A percentile compares a stretch with the other conserved stretches of the same genome.
Evolutionary conservation across 1,139 yeast species (phyloP).

Genomic region (Protomyces lactucae-debilis): DNA sequence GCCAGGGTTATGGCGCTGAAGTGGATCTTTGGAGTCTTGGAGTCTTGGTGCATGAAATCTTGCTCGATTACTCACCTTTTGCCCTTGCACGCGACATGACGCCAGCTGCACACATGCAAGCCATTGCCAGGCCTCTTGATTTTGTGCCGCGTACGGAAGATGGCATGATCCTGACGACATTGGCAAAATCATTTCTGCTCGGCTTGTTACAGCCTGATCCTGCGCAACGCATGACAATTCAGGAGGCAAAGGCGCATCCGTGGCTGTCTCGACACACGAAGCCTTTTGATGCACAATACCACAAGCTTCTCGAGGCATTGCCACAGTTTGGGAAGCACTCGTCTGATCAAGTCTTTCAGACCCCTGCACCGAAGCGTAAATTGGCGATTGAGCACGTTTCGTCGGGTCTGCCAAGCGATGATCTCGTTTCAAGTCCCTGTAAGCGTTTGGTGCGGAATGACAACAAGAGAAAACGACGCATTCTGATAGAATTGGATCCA

Average conservation of each 20-base stretch:
- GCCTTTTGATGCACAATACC: constrained; percentile 35
- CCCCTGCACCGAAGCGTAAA: not conserved
- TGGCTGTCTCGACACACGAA: constrained; percentile 47
- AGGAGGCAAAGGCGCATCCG: constrained; percentile 43
- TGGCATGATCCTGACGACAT: constrained; percentile 24
- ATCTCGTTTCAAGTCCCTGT: not conserved
- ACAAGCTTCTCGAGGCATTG: not conserved
- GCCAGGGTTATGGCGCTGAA: constrained; percentile 49
- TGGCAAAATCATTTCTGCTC: constrained; percentile 43
- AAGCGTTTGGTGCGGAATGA: not conserved
- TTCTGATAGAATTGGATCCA: not conserved
- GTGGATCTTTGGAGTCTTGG: constrained; percentile 51
- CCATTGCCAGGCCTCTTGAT: not conserved
- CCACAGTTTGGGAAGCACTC: not conserved
- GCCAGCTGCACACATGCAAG: not conserved
- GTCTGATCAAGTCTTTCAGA: not conserved
- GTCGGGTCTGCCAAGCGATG: not conserved
- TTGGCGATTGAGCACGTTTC: not conserved
- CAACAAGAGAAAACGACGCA: not conserved
- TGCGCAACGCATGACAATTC: constrained; percentile 41
- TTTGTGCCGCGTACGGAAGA: not conserved
- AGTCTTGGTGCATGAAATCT: constrained; percentile 12
- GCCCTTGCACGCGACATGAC: constrained; percentile 2
- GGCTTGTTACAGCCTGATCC: constrained; percentile 45
- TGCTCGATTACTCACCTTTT: constrained; percentile 13